Base-by-base conservation (phyloP, 202 grass and related monocot genomes). In the Hordeum pubiflorum region DNA sequence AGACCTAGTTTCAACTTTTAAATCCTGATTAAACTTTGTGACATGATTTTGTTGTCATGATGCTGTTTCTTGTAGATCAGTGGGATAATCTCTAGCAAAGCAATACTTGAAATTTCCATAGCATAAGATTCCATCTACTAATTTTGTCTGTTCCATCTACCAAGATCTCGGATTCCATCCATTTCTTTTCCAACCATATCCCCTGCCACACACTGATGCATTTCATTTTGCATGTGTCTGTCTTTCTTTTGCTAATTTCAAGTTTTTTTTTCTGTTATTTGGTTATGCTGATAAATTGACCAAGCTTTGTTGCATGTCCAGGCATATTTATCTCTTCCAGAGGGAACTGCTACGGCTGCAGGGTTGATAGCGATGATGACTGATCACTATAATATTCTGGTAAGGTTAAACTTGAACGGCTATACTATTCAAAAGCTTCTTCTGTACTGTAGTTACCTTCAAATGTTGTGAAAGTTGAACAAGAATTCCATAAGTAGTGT, bases 321-420 rank as follows among this genome's bases (percentile, higher is more conserved):
- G 96, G 92, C 96, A 73, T 98, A 98, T 93, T 86, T 98, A 81
- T 98, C 96, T 13, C 96, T 99, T 83, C 87, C 96, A 4, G 96
- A 99, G 83, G 92, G 96, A 87, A 94, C 89, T 59, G 96, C 96
- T 77, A 99, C 96, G 83, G 92, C 89, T 61, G 96, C 90, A 44
- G 96, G 96, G 32, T 83, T 99, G 59, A 99, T 95, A 62, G 96
- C 96, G 46, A 99, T 99, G 96, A 99, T 99, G 96, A 99, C 89
- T 10, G 96, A 99, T 76, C 96, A 99, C 81, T 93, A 96, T 79
- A 99, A 94, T 82, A 99, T 93, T 90, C 62, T 95, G 88, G 96
- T 99, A 69, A 95, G 73, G 66, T 86, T 88, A 83, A 67, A 81
- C 23, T 80, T 66, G 52, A 63, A 62, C 58, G 34, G 22, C 24